Evolutionary conservation across 768 basidiomycete species (phyloP), one percentile per base, ranked within the genome.

Genomic region (Tephrocybe sp.): DNA sequence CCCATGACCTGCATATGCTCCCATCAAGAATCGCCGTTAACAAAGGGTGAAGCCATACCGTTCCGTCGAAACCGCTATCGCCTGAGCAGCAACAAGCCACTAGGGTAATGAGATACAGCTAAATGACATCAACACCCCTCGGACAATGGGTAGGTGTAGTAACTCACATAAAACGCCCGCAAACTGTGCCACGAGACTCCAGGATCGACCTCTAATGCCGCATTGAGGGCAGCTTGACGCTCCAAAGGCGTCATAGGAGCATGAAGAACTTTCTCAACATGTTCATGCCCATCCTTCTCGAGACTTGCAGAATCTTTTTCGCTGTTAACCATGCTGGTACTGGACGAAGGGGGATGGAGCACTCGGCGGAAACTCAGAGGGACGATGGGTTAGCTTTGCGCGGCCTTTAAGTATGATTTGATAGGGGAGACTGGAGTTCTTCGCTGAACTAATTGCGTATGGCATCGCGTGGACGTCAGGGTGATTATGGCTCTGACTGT

Each of bases 61-160:
- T 80, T 10, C 74, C 73, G 57, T 80, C 79, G 52, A 80, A 79
- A 6, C 78, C 78, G 50, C 68, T 75, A 59, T 78, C 76, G 19
- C 76, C 75, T 2, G 76, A 72, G 56, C 77, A 79, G 56, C 71
- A 77, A 49, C 74, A 77, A 10, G 70, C 69, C 13, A 73, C 64
- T 25, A 79, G 60, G n/a, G 75, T 73, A 39, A 76, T 64, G 42
- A 77, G 59, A 47, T 77, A 77, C 61, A 76, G 62, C 75, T 75
- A 16, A 18, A 27, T 3, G 25, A 30, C 13, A 40, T 45, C 21
- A 40, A 27, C 33, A 43, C 4, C 33, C 4, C 9, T 34, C 15
- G 13, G 19, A 27, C 9, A 43, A 31, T 19, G 21, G 19, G n/a
- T n/a, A n/a, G 1, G 15, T 22, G 30, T 15, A 24, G 25, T 18